Conservation (phyloP, 176 grass and related monocot species). For the Rhipidocladum racemiflorum region DNA sequence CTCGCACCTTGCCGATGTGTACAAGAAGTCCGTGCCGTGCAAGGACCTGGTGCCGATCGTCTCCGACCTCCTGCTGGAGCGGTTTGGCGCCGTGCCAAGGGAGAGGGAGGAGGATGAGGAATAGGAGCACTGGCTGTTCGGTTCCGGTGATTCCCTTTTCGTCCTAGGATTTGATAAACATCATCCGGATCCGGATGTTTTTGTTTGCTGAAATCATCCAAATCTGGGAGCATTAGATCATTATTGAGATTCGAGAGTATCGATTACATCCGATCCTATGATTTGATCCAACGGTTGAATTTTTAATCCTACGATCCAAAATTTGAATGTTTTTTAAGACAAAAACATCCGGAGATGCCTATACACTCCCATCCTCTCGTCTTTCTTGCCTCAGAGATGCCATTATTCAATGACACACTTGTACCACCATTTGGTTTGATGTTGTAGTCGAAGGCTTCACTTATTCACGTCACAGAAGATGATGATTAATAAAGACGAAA, state of each 20-base stretch:
- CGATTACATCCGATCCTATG: too few relatives aligned
- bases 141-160: not conserved
- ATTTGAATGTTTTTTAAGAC: too few relatives aligned
- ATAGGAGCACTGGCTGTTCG: not conserved
- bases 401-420: conserved; percentile 1
- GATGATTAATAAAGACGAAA: conserved; percentile 31
- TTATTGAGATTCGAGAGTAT: too few relatives aligned
- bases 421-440: conserved; percentile 21
- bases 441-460: not conserved
- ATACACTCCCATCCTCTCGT: too few relatives aligned
- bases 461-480: conserved; percentile 17
- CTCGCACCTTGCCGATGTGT: conserved; percentile 68
- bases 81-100: conserved; percentile 62
- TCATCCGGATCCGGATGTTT: too few relatives aligned
- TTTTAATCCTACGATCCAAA: too few relatives aligned
- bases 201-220: too few relatives aligned
- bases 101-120: conserved; percentile 82
- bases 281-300: too few relatives aligned
- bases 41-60: conserved; percentile 75
- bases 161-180: too few relatives aligned
- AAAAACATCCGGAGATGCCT: too few relatives aligned
- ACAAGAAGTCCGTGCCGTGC: conserved; percentile 85
- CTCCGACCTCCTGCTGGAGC: conserved; percentile 66
- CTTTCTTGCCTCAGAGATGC: not conserved
- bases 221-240: too few relatives aligned